A percentile compares a stretch with the other conserved stretches of the same genome.
phyloP scores from a whole-genome alignment of 768 basidiomycete genomes.

The Collybiopsis confluens region DNA sequence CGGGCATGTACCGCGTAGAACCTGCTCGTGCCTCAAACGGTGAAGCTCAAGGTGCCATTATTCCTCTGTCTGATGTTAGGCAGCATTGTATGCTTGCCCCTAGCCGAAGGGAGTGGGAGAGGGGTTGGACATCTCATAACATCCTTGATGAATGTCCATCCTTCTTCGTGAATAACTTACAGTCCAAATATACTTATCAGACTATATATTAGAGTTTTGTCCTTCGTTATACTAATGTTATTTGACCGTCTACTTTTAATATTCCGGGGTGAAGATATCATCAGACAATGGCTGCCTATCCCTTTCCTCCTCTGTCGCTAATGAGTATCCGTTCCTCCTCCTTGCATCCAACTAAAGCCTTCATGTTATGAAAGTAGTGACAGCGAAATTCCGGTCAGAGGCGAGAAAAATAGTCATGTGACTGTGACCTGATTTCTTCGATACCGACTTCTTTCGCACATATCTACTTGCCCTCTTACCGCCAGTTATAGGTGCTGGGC shows the following conservation, averaged over 20 bases:
- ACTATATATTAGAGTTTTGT: slow-evolving; percentile 23
- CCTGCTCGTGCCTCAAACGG: not conserved
- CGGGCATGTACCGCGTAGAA: too few relatives aligned
- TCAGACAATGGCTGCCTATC: slow-evolving; percentile 71
- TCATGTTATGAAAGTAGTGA: slow-evolving; percentile 84
- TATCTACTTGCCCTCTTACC: slow-evolving; percentile 75
- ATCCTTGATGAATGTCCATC: slow-evolving; percentile 13
- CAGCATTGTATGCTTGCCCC: slow-evolving; percentile 30
- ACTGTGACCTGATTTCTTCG: too few relatives aligned
- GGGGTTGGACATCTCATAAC: too few relatives aligned
- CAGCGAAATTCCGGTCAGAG: slow-evolving; percentile 62
- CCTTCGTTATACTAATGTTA: too few relatives aligned
- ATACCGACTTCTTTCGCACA: slow-evolving; percentile 61
- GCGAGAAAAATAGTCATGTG: too few relatives aligned
- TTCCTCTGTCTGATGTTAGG: slow-evolving; percentile 25
- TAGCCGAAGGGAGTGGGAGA: too few relatives aligned
- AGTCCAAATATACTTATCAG: slow-evolving; percentile 21
- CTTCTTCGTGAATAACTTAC: slow-evolving; percentile 24
- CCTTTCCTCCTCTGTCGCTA: slow-evolving; percentile 67
- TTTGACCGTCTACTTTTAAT: too few relatives aligned
- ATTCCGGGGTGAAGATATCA: slow-evolving; percentile 70
- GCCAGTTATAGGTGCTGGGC: slow-evolving; percentile 71
- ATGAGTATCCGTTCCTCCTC: slow-evolving; percentile 34
- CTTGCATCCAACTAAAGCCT: slow-evolving; percentile 21
- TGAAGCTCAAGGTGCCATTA: slow-evolving; percentile 15